Conservation (phyloP, 148 eudicot species). For the Rhododendron ovatum region DNA sequence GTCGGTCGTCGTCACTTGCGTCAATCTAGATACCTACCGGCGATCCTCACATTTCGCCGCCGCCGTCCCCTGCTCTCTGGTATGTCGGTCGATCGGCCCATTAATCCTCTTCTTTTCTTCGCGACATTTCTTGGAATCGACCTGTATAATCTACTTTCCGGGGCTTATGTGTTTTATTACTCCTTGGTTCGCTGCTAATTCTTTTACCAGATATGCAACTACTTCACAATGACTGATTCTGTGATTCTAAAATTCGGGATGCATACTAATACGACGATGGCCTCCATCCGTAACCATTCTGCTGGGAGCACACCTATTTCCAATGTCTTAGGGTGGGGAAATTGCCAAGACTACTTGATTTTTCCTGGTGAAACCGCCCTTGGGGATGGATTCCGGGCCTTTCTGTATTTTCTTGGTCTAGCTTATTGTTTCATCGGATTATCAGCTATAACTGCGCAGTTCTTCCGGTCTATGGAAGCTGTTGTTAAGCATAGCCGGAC, state of each 20-base stretch:
- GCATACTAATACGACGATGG: slow-evolving; percentile 7
- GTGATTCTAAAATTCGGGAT: slow-evolving; percentile 11
- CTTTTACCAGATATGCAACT: not conserved
- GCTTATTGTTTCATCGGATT: slow-evolving; percentile 84
- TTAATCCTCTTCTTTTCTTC: not conserved
- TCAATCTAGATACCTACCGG: too few relatives aligned
- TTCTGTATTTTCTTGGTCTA: slow-evolving; percentile 57
- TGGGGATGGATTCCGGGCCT: slow-evolving; percentile 46
- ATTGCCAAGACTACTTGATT: slow-evolving; percentile 42
- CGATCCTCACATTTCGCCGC: not conserved
- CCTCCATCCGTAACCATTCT: slow-evolving; percentile 13
- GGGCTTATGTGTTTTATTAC: not conserved
- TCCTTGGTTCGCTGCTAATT: not conserved
- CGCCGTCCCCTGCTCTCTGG: not conserved
- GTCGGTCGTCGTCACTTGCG: not conserved
- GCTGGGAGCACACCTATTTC: slow-evolving; percentile 4
- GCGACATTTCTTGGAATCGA: not conserved
- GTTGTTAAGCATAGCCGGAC: slow-evolving; percentile 76
- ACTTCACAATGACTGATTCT: not conserved
- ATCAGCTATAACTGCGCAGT: slow-evolving; percentile 78
- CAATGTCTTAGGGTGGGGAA: not conserved
- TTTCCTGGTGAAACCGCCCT: slow-evolving; percentile 50
- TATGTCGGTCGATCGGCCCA: not conserved
- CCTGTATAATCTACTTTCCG: not conserved
- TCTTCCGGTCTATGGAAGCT: slow-evolving; percentile 85